phyloP scores from a whole-genome alignment of 2,329 filamentous ascomycete species.

The Pseudogymnoascus sp. region DNA sequence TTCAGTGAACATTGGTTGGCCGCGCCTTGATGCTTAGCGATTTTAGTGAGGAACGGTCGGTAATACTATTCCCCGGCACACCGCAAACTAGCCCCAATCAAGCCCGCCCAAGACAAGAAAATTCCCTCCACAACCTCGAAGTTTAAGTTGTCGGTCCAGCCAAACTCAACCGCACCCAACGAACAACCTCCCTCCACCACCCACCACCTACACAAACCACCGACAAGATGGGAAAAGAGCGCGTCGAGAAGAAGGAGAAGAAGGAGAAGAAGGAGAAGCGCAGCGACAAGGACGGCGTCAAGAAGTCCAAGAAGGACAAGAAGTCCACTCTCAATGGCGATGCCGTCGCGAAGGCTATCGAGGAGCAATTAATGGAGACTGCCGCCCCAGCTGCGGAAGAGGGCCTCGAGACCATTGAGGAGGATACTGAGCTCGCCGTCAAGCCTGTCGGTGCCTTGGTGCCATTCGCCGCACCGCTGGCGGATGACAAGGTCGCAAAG shows the following conservation, averaged over 20 bases:
- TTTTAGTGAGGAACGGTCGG: neutral
- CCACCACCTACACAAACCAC: slow-evolving; percentile 9
- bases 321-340: slow-evolving; percentile 36
- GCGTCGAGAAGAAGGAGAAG: slow-evolving; percentile 51
- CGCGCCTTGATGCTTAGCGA: neutral
- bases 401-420: slow-evolving; percentile 30
- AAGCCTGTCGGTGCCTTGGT: slow-evolving; percentile 57
- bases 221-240: slow-evolving; percentile 34
- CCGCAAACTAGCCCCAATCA: slow-evolving; percentile 11
- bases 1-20: neutral
- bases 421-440: slow-evolving; percentile 35
- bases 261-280: slow-evolving; percentile 67
- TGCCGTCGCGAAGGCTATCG: slow-evolving; percentile 52
- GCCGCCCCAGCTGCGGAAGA: slow-evolving; percentile 38
- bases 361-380: slow-evolving; percentile 56
- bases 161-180: neutral
- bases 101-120: slow-evolving; percentile 10
- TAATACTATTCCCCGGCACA: slow-evolving; percentile 2
- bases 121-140: slow-evolving; percentile 11
- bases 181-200: slow-evolving; percentile 8
- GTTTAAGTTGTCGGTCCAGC: neutral
- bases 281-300: slow-evolving; percentile 36
- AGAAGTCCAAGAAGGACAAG: slow-evolving; percentile 37
- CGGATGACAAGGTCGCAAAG: slow-evolving; percentile 67
- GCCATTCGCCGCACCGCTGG: slow-evolving; percentile 74